Conservation (phyloP, 2,329 filamentous ascomycete species). For the Tolypocladium inflatum region DNA sequence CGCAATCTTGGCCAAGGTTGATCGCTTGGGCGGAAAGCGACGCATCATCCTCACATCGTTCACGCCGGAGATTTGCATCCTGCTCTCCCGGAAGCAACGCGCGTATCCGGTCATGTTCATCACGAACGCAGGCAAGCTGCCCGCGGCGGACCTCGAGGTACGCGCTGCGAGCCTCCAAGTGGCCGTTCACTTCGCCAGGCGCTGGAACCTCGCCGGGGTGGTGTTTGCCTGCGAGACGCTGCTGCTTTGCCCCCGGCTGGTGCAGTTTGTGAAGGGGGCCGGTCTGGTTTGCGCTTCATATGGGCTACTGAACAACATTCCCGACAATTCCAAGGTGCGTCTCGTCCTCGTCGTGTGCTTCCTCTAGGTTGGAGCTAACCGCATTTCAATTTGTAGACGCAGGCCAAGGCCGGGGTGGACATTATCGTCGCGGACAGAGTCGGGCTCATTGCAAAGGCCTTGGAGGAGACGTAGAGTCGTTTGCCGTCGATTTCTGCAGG, state of each 20-base stretch:
- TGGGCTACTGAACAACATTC: constrained; percentile 17
- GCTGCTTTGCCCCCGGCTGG: constrained; percentile 23
- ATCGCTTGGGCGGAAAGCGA: constrained; percentile 14
- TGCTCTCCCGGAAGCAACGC: constrained; percentile 19
- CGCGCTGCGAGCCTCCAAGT: constrained; percentile 24
- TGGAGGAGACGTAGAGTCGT: no score
- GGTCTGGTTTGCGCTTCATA: constrained; percentile 24
- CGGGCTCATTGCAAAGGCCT: no score
- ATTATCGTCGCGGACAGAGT: no score
- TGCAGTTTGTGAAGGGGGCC: constrained; percentile 19
- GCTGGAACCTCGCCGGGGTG: constrained; percentile 26
- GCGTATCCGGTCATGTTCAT: constrained; percentile 23
- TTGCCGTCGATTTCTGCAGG: no score
- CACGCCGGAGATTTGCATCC: constrained; percentile 24
- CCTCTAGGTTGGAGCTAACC: no score
- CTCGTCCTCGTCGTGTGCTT: no score
- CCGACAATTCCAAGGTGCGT: no score
- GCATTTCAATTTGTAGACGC: no score
- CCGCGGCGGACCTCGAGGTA: constrained; percentile 19
- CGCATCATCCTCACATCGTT: constrained; percentile 25
- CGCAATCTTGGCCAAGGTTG: no score
- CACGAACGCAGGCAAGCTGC: constrained; percentile 18
- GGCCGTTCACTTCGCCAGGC: constrained; percentile 25
- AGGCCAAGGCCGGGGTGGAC: no score
- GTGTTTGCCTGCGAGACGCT: constrained; percentile 25